Conservation (phyloP, 129 eudicot genomes). For the Flaveria bidentis region DNA sequence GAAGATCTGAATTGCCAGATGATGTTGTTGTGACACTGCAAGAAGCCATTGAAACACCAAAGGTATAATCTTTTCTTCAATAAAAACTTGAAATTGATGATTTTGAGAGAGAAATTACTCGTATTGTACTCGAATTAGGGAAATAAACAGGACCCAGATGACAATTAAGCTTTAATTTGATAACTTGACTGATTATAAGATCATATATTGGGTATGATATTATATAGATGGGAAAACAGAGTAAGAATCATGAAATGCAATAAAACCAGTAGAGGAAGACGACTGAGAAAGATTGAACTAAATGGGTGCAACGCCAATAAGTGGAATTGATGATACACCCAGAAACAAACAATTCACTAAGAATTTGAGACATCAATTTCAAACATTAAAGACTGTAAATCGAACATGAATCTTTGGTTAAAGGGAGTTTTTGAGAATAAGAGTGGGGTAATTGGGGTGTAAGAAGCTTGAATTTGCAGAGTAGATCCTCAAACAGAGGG, state of each 20-base stretch:
- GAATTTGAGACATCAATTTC: constrained; percentile 85
- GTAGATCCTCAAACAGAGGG: background rate
- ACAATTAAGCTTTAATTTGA: background rate
- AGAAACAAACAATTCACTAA: constrained; percentile 68
- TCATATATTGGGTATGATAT: background rate
- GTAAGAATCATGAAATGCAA: constrained; percentile 58
- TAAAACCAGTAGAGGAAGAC: constrained; percentile 97
- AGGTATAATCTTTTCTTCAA: background rate
- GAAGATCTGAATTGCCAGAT: constrained; percentile 55
- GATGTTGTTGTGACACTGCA: constrained; percentile 59
- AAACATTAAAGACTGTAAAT: constrained; percentile 44
- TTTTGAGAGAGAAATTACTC: background rate
- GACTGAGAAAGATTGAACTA: constrained; percentile 94
- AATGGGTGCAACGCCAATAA: constrained; percentile 77
- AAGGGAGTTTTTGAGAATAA: background rate
- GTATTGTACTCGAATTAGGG: too few species aligned
- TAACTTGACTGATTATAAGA: background rate
- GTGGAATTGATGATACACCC: constrained; percentile 96
- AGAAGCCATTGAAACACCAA: constrained; percentile 47
- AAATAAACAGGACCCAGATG: constrained; percentile 33
- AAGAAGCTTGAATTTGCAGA: constrained; percentile 17
- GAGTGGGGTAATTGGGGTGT: too few species aligned
- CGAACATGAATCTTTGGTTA: constrained; percentile 49
- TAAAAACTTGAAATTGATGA: background rate
- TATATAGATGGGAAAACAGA: background rate